Evolutionary conservation across 164 flowering plant genomes (phyloP), one percentile per base, ranked within the genome.

Genomic region (Stephania yunnanensis): DNA sequence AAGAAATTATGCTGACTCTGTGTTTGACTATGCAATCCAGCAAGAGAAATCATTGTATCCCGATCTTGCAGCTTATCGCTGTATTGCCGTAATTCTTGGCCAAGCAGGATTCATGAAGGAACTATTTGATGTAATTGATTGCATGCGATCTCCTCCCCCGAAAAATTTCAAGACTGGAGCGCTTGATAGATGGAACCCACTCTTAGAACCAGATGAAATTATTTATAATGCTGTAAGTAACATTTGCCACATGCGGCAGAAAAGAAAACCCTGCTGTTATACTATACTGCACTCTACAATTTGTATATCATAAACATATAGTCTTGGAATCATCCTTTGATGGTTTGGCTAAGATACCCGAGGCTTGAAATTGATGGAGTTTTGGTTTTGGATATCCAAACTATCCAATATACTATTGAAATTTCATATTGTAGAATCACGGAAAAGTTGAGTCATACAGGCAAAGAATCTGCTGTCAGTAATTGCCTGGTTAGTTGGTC

Each of bases 61-160:
- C 25, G 97, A 95, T 83, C 77, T 90, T 70, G 92, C 93, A 66
- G 90, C 97, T 42, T 95, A 95, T 85, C 97, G 72, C 81, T 86
- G 85, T 73, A 94, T 92, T 76, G 93, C 97, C 31, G 89, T 95
- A 76, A 91, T 92, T 76, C 97, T 95, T 87, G 98, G 98, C 77
- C 98, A 91, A 89, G 97, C 97, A 25, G 98, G 98, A 65, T 81
- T 89, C 74, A 79, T 92, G 86, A 90, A 87, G 84, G 97, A 92
- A 87, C 93, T 95, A 67, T 95, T 92, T 86, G 92, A 92, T 85
- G 94, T 95, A 58, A 91, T 95, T 58, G 98, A 95, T 81, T 83
- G 78, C 83, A 91, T 95, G 97, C 84, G 87, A 53, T 88, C 91
- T 78, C 88, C 83, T 81, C 98, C 98, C 11, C 80, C 77, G 72